phyloP scores from a whole-genome alignment of 306 rosid genomes.

The Malus domestica region ASM211411v1 NC_041799.1:12757001-12757500 shows the following conservation, averaged over 20 bases:
- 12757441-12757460: no score
- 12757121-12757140: no score
- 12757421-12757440: fast-evolving
- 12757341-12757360: conserved; percentile 23
- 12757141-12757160: no score
- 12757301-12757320: conserved; percentile 50
- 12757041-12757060: conserved; percentile 30
- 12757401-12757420: neutral
- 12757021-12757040: neutral
- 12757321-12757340: conserved; percentile 27
- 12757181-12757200: neutral
- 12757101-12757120: neutral
- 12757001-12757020: neutral
- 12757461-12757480: no score
- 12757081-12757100: conserved; percentile 11
- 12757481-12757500: no score
- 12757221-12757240: no score
- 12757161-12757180: neutral
- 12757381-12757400: neutral
- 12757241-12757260: no score
- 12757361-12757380: conserved; percentile 9
- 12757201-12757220: neutral
- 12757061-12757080: conserved; percentile 15
- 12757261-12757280: no score
- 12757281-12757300: conserved; percentile 20